Evolutionary conservation across 2,329 filamentous ascomycete species (phyloP), one percentile per base, ranked within the genome.

Genomic region (Pseudopithomyces maydicus): DNA sequence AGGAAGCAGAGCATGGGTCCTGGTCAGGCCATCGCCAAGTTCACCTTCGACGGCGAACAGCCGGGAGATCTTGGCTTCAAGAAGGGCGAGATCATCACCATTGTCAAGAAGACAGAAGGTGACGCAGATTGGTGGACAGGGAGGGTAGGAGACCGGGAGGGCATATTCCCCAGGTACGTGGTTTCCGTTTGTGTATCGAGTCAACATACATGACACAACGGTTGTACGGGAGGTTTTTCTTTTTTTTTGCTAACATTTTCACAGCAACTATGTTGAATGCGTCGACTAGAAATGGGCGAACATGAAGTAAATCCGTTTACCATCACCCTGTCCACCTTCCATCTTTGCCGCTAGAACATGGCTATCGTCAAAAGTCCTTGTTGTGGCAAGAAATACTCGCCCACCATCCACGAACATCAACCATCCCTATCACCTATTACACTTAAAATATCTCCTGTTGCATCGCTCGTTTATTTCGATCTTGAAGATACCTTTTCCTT

Each of bases 51-150:
- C 61, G 89, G 92, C 0, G 94, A 97, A 69, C 93, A 97, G 76
- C 88, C 92, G 0, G 94, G 94, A 4, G 94, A 99, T 74, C 76
- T 98, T 55, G 91, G 89, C 0, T 99, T 99, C 79, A 97, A 96
- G 81, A 99, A 99, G 82, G 95, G 95, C 19, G 95, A 99, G 29
- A 78, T 98, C 55, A 97, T 99, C 64, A 97, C 92, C 1, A 92
- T 99, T 56, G 76, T 96, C 55, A 97, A 99, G 81, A 90, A 90
- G 77, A 98, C 94, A 5, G 91, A 98, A 4, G 97, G 90, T 67
- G 90, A 91, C 56, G 93, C 92, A 55, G 94, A 98, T 75, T 98
- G 94, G 94, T 98, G 94, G 95, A 98, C 94, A 17, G 95, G 95
- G 23, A 89, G 90, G 77, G 88, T 97, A 70, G 93, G 93, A 29